phyloP scores from a whole-genome alignment of 1,284 basidiomycete species.

The Cutaneotrichosporon cutaneum region DNA sequence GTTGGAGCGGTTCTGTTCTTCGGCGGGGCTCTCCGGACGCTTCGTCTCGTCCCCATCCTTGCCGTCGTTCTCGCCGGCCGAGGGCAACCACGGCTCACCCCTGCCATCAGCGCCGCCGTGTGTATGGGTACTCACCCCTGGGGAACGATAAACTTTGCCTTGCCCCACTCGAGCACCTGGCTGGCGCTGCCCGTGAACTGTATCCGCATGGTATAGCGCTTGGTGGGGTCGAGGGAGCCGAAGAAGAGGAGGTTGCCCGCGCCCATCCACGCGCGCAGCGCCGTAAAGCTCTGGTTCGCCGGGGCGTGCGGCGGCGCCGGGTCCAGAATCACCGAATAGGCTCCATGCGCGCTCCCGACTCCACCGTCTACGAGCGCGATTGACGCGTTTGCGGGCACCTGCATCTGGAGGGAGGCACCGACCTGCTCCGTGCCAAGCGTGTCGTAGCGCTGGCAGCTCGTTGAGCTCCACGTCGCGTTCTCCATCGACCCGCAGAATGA shows the following conservation, averaged over 20 bases:
- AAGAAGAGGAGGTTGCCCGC: neutral
- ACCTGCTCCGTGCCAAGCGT: neutral
- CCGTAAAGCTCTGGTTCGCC: neutral
- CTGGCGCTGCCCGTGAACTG: neutral
- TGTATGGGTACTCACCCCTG: slow-evolving; percentile 8
- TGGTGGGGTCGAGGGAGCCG: neutral
- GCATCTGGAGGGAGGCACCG: neutral
- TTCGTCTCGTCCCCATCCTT: neutral
- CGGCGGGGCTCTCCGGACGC: neutral
- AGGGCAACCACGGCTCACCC: neutral
- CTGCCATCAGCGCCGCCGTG: neutral
- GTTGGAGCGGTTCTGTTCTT: neutral
- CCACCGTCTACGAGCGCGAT: neutral
- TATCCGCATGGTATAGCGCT: neutral
- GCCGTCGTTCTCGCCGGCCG: neutral
- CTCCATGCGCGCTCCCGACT: neutral
- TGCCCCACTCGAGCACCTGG: neutral
- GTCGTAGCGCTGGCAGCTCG: neutral
- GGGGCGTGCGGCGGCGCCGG: neutral
- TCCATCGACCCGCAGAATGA: neutral
- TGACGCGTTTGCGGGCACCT: neutral
- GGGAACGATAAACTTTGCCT: neutral
- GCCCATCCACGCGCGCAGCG: neutral
- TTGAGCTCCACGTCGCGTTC: neutral
- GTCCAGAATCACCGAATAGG: neutral